Percentiles rank a stretch among this genome's conserved stretches.
Conservation (phyloP, 805 yeast genomes). For the Candida maltosa region DNA sequence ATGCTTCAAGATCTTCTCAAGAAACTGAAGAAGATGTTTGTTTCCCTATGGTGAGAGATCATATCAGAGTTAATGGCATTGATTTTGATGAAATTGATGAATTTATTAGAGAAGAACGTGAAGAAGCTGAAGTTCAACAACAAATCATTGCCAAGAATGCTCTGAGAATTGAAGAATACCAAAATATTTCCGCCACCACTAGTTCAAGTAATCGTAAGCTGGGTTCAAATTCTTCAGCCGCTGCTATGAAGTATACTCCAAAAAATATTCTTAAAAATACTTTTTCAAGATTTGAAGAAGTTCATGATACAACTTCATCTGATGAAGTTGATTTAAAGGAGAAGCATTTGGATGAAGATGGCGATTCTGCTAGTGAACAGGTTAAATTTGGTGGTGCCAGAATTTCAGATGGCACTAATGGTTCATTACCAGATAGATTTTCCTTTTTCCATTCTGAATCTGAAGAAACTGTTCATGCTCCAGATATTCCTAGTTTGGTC, state of each 20-base stretch:
- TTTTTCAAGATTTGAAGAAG: not conserved
- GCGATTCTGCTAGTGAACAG: conserved; percentile 21
- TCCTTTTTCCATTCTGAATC: conserved; percentile 77
- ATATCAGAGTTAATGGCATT: conserved; percentile 63
- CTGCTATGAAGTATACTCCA: conserved; percentile 67
- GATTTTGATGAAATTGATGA: conserved; percentile 90
- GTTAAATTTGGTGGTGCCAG: conserved; percentile 40
- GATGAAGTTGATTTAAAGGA: conserved; percentile 6
- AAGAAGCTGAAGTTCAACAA: conserved; percentile 33
- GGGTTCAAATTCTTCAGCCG: conserved; percentile 29
- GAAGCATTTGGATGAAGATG: not conserved
- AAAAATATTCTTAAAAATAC: conserved; percentile 25
- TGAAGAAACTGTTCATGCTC: conserved; percentile 86
- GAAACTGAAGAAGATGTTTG: conserved; percentile 98
- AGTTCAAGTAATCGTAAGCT: conserved; percentile 9
- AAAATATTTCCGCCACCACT: not conserved
- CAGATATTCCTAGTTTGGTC: conserved; percentile 77
- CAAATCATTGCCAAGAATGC: conserved; percentile 20
- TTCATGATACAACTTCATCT: conserved; percentile 3
- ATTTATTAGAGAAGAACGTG: conserved; percentile 61
- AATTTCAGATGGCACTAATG: conserved; percentile 19
- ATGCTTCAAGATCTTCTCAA: conserved; percentile 73
- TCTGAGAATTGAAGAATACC: conserved; percentile 4
- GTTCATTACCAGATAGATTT: conserved; percentile 64
- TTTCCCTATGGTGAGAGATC: conserved; percentile 82